These are phyloP conservation scores for Flaveria trinervia DNA, from an alignment of 129 eudicot genomes.

Conservation along the genomic window DNA sequence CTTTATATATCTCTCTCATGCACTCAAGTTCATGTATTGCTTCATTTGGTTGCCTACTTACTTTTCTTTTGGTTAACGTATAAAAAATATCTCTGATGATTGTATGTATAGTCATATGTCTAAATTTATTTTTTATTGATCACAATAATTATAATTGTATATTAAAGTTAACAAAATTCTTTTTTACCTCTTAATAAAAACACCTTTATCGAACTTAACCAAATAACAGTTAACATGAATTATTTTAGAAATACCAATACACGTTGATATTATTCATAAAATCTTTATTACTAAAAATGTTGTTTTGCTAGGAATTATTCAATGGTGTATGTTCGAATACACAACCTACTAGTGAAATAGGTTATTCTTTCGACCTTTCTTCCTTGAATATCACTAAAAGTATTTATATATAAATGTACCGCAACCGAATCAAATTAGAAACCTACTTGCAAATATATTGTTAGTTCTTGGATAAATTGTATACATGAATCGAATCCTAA, in stretches of 20 bases:
- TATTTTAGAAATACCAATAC: background rate
- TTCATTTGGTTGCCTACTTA: constrained; percentile 18
- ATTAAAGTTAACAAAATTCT: background rate
- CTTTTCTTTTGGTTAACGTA: background rate
- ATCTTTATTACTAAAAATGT: too few relatives aligned
- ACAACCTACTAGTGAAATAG: too few relatives aligned
- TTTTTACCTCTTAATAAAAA: background rate
- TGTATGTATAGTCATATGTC: background rate
- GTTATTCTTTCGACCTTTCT: too few relatives aligned
- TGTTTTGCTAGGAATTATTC: too few relatives aligned
- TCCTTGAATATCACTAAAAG: background rate
- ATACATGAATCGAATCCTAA: background rate
- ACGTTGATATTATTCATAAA: too few relatives aligned
- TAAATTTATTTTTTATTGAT: background rate
- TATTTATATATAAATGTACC: background rate
- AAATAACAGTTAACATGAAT: background rate
- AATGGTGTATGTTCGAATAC: too few relatives aligned
- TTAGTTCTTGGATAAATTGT: background rate
- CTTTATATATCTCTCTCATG: background rate
- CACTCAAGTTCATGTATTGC: constrained; percentile 10
- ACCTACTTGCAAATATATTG: too few relatives aligned
- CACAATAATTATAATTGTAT: background rate
- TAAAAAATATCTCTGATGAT: background rate
- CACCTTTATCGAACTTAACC: background rate
- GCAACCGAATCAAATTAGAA: background rate